Evolutionary conservation across 2,329 filamentous ascomycete genomes (phyloP), one percentile per base, ranked within the genome.

Genomic region (Dendryphion nanum): DNA sequence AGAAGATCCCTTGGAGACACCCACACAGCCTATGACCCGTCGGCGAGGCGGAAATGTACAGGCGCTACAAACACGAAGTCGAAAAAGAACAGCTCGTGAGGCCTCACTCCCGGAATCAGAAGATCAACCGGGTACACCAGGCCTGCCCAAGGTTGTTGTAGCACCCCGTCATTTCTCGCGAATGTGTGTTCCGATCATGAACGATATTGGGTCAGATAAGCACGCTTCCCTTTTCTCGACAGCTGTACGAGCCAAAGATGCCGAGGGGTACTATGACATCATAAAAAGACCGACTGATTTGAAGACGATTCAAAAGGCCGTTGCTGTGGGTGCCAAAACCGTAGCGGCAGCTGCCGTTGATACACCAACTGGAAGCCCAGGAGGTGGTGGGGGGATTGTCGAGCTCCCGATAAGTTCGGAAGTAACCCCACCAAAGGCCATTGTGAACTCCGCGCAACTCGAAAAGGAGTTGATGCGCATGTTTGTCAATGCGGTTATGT

Each of bases 401-500:
- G 59, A 66, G 36, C 43, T 91, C 5, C 81, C 86, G 6, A 77
- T 86, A 40, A 85, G 79, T 2, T 78, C 83, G 34, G 88, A 96
- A 40, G 73, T 95, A 18, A 76, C 91, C 2, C 88, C 91, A 2
- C 91, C 93, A 0, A 87, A 83, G 53, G 88, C 83, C 15, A 95
- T 97, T 53, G 87, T 97, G 65, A 97, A 97, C 65, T 90, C 86
- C 35, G 82, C 85, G 1, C 93, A 97, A 63, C 76, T 97, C 13
- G 91, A 97, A 66, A 88, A 89, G 50, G 91, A 97, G 63, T 73
- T 97, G 8, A 88, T 94, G 53, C 86, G 94, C 54, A 96, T 97
- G 87, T 95, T 97, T 64, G 89, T 89, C 50, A 97, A 97, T 57
- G 91, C 93, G 14, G 86, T 96, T 66, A 97, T 98, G 93, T 98